phyloP scores from a whole-genome alignment of 1,139 yeast genomes.

The Petasospora rhodanensis region DNA sequence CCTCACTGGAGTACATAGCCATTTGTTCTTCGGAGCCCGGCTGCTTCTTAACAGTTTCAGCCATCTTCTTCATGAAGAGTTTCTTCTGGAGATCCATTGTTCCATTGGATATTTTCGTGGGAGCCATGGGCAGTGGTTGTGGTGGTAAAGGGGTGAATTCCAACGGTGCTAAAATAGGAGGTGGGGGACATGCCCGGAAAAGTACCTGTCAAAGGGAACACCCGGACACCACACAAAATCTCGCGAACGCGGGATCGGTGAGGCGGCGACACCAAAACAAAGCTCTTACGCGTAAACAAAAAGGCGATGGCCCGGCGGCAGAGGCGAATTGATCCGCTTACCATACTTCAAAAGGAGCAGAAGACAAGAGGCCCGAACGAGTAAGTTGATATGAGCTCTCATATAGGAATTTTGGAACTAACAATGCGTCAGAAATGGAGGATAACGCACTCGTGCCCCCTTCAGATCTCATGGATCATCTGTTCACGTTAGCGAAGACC shows the following conservation, averaged over 20 bases:
- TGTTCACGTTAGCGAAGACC: constrained; percentile 24
- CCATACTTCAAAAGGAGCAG: no score
- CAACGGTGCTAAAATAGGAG: no score
- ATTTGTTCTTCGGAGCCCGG: constrained; percentile 27
- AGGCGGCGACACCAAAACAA: no score
- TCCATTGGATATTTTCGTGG: no score
- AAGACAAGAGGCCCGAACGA: no score
- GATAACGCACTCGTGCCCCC: constrained; percentile 6
- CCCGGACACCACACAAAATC: constrained; percentile 3
- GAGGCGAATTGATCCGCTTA: no score
- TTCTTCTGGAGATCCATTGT: constrained; percentile 19
- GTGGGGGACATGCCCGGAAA: no score
- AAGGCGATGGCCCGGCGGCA: no score
- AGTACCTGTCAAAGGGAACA: constrained; percentile 1
- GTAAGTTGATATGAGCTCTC: no score
- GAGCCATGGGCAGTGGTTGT: no score
- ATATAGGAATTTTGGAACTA: neutral
- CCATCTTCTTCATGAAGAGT: constrained; percentile 37
- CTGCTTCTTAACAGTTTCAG: constrained; percentile 32
- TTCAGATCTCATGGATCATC: constrained; percentile 18
- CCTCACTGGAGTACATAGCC: constrained; percentile 32
- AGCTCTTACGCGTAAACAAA: constrained; percentile 1
- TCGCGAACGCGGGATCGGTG: no score
- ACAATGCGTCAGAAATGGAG: constrained; percentile 2
- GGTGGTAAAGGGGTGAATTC: no score